Conservation (phyloP, 2,329 filamentous ascomycete species). For the Rhynchosporium secalis region DNA sequence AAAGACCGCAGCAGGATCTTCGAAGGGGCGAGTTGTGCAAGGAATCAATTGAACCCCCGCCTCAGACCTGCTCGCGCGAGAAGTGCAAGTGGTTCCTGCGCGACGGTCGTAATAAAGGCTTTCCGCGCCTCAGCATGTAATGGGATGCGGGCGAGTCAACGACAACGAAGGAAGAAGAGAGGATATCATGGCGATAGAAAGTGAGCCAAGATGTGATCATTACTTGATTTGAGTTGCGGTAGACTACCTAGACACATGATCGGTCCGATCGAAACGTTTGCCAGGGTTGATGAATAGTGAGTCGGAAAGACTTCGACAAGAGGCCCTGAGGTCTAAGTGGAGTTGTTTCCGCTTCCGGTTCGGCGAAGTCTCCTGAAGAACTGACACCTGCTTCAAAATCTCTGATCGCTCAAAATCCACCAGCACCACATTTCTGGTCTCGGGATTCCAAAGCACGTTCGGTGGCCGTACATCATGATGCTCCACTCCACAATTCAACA, state of each 20-base stretch:
- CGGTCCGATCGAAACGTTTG: not conserved
- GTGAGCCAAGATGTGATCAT: not conserved
- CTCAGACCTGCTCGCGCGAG: too few species aligned
- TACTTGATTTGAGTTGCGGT: not conserved
- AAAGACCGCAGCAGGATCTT: not conserved
- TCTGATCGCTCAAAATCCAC: constrained; percentile 29
- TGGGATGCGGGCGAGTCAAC: not conserved
- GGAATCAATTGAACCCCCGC: too few species aligned
- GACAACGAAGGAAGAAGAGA: not conserved
- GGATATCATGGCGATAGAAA: constrained; percentile 1
- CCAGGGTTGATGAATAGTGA: not conserved
- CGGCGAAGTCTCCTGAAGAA: constrained; percentile 23
- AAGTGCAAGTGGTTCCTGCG: too few species aligned
- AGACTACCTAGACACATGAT: not conserved
- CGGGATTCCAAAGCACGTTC: constrained; percentile 31
- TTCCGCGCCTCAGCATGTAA: not conserved
- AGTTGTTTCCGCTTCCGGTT: constrained; percentile 11
- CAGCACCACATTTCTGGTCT: constrained; percentile 27
- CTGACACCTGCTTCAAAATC: constrained; percentile 23
- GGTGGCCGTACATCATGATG: constrained; percentile 29
- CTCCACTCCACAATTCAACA: constrained; percentile 25
- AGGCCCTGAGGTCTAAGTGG: not conserved
- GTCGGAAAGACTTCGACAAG: not conserved
- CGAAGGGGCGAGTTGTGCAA: too few species aligned
- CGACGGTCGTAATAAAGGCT: not conserved